Evolutionary conservation across 2,329 filamentous ascomycete genomes (phyloP).

Genomic region (Xylariales sp.): DNA sequence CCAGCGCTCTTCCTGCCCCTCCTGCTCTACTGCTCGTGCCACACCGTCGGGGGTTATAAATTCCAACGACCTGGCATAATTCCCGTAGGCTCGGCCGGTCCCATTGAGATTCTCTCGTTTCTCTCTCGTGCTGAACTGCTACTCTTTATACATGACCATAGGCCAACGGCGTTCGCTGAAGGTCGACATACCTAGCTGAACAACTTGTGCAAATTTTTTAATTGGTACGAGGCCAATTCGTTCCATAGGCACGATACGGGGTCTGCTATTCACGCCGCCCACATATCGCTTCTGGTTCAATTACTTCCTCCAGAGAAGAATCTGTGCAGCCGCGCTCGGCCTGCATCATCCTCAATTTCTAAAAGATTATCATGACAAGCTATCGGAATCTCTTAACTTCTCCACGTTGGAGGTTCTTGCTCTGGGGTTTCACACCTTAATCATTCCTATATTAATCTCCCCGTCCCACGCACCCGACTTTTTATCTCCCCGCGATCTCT

Average conservation of each 20-base stretch:
- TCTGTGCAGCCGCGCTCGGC: slow-evolving; percentile 47
- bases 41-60: slow-evolving; percentile 40
- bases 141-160: slow-evolving; percentile 34
- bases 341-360: slow-evolving; percentile 42
- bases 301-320: slow-evolving; percentile 44
- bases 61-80: slow-evolving; percentile 34
- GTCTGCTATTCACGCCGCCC: slow-evolving; percentile 32
- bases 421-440: slow-evolving; percentile 58
- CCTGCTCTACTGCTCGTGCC: slow-evolving; percentile 33
- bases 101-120: slow-evolving; percentile 37
- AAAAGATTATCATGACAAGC: slow-evolving; percentile 60
- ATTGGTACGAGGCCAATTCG: slow-evolving; percentile 32
- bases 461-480: slow-evolving; percentile 40
- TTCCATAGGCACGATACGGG: slow-evolving; percentile 13
- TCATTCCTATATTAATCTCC: slow-evolving; percentile 37
- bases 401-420: slow-evolving; percentile 60
- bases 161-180: slow-evolving; percentile 30
- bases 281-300: slow-evolving; percentile 26
- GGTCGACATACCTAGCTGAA: slow-evolving; percentile 32
- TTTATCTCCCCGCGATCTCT: slow-evolving; percentile 48
- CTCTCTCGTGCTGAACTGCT: slow-evolving; percentile 35
- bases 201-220: slow-evolving; percentile 19
- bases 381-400: slow-evolving; percentile 55
- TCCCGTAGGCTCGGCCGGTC: slow-evolving; percentile 23
- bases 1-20: slow-evolving; percentile 37